Evolutionary conservation across 768 basidiomycete genomes (phyloP).

Genomic region (Zangia roseola): DNA sequence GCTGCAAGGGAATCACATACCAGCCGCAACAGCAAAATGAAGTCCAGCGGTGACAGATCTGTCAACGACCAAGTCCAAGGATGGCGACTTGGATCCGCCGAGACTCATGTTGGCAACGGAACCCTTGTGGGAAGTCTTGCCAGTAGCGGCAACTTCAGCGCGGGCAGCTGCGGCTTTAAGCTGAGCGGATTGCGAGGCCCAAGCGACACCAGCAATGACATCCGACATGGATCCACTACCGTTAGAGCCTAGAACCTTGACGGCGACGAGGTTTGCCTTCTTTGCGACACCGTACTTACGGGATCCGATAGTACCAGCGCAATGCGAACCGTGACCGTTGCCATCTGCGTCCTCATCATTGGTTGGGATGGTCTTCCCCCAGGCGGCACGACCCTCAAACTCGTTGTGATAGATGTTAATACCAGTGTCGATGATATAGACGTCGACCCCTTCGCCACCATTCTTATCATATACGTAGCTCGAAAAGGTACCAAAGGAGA

Average conservation of each 20-base stretch:
- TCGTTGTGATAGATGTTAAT: slow-evolving; percentile 85
- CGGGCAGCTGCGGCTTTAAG: slow-evolving; percentile 58
- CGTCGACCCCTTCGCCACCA: slow-evolving; percentile 94
- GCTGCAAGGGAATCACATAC: slow-evolving; percentile 40
- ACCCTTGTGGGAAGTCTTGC: slow-evolving; percentile 85
- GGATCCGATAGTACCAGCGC: slow-evolving; percentile 95
- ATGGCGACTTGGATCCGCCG: slow-evolving; percentile 88
- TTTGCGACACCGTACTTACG: slow-evolving; percentile 95
- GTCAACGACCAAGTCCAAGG: slow-evolving; percentile 85
- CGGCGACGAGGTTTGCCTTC: slow-evolving; percentile 82
- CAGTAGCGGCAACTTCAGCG: slow-evolving; percentile 66
- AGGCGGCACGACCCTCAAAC: slow-evolving; percentile 84
- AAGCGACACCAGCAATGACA: slow-evolving; percentile 85
- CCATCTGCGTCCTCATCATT: slow-evolving; percentile 86
- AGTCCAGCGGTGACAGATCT: slow-evolving; percentile 79
- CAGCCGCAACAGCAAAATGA: slow-evolving; percentile 97
- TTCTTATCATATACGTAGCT: slow-evolving; percentile 68
- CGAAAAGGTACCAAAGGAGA: slow-evolving; percentile 79
- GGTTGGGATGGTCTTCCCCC: slow-evolving; percentile 90
- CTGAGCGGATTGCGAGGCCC: slow-evolving; percentile 58
- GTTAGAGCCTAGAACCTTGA: slow-evolving; percentile 92
- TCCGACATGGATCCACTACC: slow-evolving; percentile 96
- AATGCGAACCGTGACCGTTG: slow-evolving; percentile 95
- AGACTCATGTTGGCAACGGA: slow-evolving; percentile 98
- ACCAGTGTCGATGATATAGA: slow-evolving; percentile 85